These are phyloP conservation scores for Anisodus acutangulus DNA, from an alignment of 257 asterid genomes.

Conservation along the genomic window DNA sequence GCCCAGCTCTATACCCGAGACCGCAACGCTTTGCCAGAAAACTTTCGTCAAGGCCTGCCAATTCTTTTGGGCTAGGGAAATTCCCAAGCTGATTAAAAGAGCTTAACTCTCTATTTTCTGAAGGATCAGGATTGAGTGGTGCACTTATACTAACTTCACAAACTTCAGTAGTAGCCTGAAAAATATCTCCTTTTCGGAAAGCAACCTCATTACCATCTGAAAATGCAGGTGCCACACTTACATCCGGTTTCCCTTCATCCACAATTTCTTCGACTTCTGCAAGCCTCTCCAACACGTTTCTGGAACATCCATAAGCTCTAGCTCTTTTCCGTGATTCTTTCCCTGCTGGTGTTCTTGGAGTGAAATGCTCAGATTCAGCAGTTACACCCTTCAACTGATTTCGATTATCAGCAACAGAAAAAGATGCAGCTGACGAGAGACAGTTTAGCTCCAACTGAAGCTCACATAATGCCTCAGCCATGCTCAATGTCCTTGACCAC, in stretches of 20 bases:
- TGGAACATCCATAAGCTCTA: constrained; percentile 34
- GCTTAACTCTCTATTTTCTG: constrained; percentile 31
- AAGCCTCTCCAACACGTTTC: constrained; percentile 35
- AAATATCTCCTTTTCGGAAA: constrained; percentile 28
- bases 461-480: constrained; percentile 82
- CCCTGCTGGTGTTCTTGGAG: constrained; percentile 64
- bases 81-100: constrained; percentile 48
- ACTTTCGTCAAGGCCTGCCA: constrained; percentile 61
- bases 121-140: constrained; percentile 32
- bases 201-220: constrained; percentile 31
- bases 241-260: constrained; percentile 30
- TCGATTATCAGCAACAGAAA: constrained; percentile 31
- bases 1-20: constrained; percentile 84
- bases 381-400: constrained; percentile 35
- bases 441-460: constrained; percentile 69
- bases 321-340: constrained; percentile 57
- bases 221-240: constrained; percentile 14
- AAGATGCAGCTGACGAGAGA: constrained; percentile 33
- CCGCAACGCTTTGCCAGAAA: constrained; percentile 63
- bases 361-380: constrained; percentile 35
- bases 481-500: constrained; percentile 88
- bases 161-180: constrained; percentile 20
- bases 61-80: constrained; percentile 72
- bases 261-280: constrained; percentile 25
- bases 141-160: not conserved